Conservation (phyloP, 108 stramenopile genomes). For the Pelagomonas calceolata region DNA sequence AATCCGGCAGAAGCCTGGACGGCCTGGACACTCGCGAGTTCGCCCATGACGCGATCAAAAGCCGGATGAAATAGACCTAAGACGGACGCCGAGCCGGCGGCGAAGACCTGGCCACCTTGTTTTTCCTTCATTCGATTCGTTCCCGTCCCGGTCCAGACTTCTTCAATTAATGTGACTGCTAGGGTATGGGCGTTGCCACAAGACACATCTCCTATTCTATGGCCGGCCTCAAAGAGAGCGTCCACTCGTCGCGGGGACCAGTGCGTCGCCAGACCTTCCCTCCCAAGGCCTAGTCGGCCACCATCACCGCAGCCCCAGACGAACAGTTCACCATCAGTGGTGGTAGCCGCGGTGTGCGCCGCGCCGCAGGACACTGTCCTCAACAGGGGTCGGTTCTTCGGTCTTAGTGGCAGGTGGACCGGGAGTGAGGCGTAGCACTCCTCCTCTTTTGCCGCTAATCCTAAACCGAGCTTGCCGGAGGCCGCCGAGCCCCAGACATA, state of each 20-base stretch:
- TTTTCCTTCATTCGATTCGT: constrained; percentile 8
- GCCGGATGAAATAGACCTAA: constrained; percentile 26
- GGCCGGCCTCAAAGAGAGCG: not conserved
- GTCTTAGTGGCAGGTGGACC: constrained; percentile 5
- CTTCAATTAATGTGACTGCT: constrained; percentile 20
- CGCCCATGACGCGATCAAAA: constrained; percentile 13
- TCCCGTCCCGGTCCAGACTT: constrained; percentile 18
- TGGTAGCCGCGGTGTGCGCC: constrained; percentile 48
- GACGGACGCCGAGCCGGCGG: constrained; percentile 40
- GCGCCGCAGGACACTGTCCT: constrained; percentile 46
- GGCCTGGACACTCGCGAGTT: constrained; percentile 11
- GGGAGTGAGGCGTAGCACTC: constrained; percentile 7
- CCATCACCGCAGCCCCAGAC: constrained; percentile 61
- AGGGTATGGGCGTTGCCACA: constrained; percentile 46
- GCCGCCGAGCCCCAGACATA: constrained; percentile 50
- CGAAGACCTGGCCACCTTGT: constrained; percentile 37
- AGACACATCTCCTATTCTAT: constrained; percentile 32
- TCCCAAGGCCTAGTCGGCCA: constrained; percentile 48
- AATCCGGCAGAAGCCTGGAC: constrained; percentile 46
- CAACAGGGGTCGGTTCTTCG: constrained; percentile 12
- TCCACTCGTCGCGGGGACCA: not conserved
- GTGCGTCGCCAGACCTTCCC: constrained; percentile 11
- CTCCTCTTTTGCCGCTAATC: constrained; percentile 5
- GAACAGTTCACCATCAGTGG: constrained; percentile 39
- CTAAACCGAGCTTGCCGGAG: constrained; percentile 50